Evolutionary conservation across 768 basidiomycete genomes (phyloP).

Genomic region (Kwoniella dejecticola): DNA sequence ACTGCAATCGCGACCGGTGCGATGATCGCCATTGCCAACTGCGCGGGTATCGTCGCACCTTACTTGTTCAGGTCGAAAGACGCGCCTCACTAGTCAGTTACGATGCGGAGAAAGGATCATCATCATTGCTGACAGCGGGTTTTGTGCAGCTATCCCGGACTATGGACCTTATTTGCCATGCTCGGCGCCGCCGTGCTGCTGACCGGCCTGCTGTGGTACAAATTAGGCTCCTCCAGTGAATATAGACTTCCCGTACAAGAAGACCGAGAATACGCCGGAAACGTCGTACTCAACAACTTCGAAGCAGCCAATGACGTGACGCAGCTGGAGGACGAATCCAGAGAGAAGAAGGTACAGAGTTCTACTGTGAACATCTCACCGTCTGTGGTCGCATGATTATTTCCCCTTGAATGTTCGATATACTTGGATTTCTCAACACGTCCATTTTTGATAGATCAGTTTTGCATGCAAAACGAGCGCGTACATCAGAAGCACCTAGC

Average conservation of each 20-base stretch:
- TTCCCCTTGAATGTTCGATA: too few relatives aligned
- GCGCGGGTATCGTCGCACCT: constrained; percentile 41
- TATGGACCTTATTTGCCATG: constrained; percentile 48
- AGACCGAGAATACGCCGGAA: background rate
- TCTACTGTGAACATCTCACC: too few relatives aligned
- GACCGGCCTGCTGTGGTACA: constrained; percentile 40
- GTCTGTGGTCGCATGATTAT: too few relatives aligned
- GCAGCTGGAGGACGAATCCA: too few relatives aligned
- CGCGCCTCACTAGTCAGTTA: constrained; percentile 36
- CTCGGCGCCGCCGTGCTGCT: constrained; percentile 29
- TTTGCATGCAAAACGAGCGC: too few relatives aligned
- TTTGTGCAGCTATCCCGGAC: constrained; percentile 36
- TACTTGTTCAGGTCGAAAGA: constrained; percentile 42
- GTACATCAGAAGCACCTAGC: too few relatives aligned
- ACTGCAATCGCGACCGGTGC: constrained; percentile 47
- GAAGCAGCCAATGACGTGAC: too few relatives aligned
- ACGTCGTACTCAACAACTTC: too few relatives aligned
- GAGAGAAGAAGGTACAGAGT: too few relatives aligned
- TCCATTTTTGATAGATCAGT: too few relatives aligned
- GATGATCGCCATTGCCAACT: constrained; percentile 44
- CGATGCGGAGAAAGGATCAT: too few relatives aligned
- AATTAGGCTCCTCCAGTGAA: constrained; percentile 40
- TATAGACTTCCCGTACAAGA: constrained; percentile 16
- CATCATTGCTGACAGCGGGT: background rate
- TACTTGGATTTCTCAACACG: too few relatives aligned